Base-by-base conservation (phyloP, 768 basidiomycete genomes). In the Lactifluus volemus region DNA sequence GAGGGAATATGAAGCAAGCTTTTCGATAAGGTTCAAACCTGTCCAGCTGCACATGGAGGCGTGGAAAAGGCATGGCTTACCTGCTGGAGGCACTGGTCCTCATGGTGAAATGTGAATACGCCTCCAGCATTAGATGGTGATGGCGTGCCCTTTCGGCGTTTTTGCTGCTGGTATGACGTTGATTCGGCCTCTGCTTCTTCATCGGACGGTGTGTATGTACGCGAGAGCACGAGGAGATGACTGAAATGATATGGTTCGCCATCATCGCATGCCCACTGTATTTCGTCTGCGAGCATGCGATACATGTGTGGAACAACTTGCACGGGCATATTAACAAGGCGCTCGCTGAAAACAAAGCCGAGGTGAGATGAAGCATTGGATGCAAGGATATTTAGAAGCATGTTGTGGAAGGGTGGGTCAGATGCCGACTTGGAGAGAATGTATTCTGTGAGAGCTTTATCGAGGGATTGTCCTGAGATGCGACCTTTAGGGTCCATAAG, bases 251-350 rank as follows among this genome's bases (percentile, higher is more conserved):
- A 92, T 0, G 83, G 84, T 56, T 84, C 79, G 44, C 81, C 90
- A 53, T 86, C 84, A 52, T 80, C 77, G 41, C 81, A 72, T 3
- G 89, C 89, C 75, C 79, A 83, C 41, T 83, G 76, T n/a, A 97
- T 76, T 71, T 99, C 96, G 50, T 89, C 84, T 0, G 77, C 74
- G 25, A 98, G 78, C 89, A 98, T 93, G 48, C 79, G 79, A 72
- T 95, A 98, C 85, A 97, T 88, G 1, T 92, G 94, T 5, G 93
- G 88, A 9, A 95, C 80, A 39, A 94, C 84, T 67, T 98, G 92
- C 14, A 93, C 87, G 0, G 96, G 96, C 86, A 99, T 95, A 71
- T 98, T 99, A 65, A 97, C 79, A 53, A 98, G 77, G 0, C 96
- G 80, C 71, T 97, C 92, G 64, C 86, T 89, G 65, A 99, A 77